Base-by-base conservation (phyloP, 2,329 filamentous ascomycete genomes). In the Ophiognomonia clavigignenti-juglandacearum region DNA sequence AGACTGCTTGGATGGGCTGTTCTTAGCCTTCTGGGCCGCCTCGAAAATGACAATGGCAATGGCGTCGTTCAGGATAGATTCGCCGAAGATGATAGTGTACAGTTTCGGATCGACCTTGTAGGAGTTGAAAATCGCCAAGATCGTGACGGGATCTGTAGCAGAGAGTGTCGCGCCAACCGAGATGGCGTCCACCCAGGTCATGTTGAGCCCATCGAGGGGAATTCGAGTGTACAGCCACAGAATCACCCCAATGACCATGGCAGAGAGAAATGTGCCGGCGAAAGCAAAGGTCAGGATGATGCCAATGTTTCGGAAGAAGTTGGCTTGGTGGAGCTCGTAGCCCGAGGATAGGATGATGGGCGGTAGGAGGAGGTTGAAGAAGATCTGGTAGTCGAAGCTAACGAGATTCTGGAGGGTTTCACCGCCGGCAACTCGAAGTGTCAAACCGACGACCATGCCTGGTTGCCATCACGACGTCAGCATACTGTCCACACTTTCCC, bases 91-190 rank as follows among this genome's bases (percentile, higher is more conserved):
- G 64, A 98, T 84, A 24, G 93, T 98, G 70, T 98, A 98, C 16
- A 98, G 79, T 69, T 97, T 97, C 3, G 93, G 93, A 60, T 98
- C 93, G 59, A 98, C 93, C 69, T 97, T 97, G 79, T 97, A 98
- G 2, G 93, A 87, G 66, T 96, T 97, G 79, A 98, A 98, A 57
- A 98, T 98, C 64, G 93, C 93, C 45, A 98, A 75, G 58, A 98
- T 97, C 0, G 93, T 98, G 50, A 98, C 92, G 0, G 93, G 93
- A 62, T 98, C 93, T 1, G 93, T 98, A 50, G 93, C 93, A 2
- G 93, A 97, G 26, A 98, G 79, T 0, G 93, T 98, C 37, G 93
- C 93, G 59, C 93, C 93, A 36, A 98, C 89, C 1, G 91, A 95
- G 64, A 98, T 93, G 54, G 93, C 93, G 63, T 98, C 93, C 55